Evolutionary conservation across 352 stramenopile genomes (phyloP).

Genomic region (Pythium periplocum): DNA sequence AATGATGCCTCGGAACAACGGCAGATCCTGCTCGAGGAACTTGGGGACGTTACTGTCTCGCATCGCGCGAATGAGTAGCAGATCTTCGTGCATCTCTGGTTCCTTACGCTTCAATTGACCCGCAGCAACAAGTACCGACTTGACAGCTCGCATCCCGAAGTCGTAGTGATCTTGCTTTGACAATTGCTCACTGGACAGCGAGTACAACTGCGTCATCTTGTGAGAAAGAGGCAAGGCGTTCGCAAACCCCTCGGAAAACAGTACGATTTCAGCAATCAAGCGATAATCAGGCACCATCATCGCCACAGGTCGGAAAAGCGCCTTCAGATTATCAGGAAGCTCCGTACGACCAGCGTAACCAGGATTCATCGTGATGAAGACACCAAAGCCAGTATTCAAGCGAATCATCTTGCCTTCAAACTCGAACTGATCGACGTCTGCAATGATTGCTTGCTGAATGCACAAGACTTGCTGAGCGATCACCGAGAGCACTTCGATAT

Average conservation of each 20-base stretch:
- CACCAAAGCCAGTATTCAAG: slow-evolving; percentile 89
- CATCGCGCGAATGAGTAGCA: slow-evolving; percentile 95
- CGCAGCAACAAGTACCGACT: slow-evolving; percentile 92
- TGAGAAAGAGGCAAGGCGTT: slow-evolving; percentile 90
- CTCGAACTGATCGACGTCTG: slow-evolving; percentile 85
- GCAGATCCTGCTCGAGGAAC: slow-evolving; percentile 92
- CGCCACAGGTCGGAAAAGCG: slow-evolving; percentile 90
- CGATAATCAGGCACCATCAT: slow-evolving; percentile 96
- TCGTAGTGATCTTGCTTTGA: slow-evolving; percentile 95
- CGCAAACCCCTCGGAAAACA: slow-evolving; percentile 93
- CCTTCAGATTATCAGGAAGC: slow-evolving; percentile 93
- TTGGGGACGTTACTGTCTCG: slow-evolving; percentile 95
- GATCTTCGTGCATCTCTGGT: slow-evolving; percentile 91
- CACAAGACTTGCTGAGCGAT: slow-evolving; percentile 95
- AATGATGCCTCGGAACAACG: slow-evolving; percentile 93
- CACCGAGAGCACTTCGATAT: slow-evolving; percentile 94
- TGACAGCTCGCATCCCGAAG: slow-evolving; percentile 92
- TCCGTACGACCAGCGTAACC: slow-evolving; percentile 91
- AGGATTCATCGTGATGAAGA: slow-evolving; percentile 96
- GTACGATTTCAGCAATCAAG: slow-evolving; percentile 93
- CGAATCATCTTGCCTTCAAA: slow-evolving; percentile 93
- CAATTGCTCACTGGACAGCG: slow-evolving; percentile 90
- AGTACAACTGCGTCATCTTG: slow-evolving; percentile 94
- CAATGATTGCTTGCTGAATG: slow-evolving; percentile 92
- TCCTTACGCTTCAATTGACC: slow-evolving; percentile 93